These are phyloP conservation scores for Quercus gilva DNA, from an alignment of 306 rosid species.

Conservation along the genomic window DNA sequence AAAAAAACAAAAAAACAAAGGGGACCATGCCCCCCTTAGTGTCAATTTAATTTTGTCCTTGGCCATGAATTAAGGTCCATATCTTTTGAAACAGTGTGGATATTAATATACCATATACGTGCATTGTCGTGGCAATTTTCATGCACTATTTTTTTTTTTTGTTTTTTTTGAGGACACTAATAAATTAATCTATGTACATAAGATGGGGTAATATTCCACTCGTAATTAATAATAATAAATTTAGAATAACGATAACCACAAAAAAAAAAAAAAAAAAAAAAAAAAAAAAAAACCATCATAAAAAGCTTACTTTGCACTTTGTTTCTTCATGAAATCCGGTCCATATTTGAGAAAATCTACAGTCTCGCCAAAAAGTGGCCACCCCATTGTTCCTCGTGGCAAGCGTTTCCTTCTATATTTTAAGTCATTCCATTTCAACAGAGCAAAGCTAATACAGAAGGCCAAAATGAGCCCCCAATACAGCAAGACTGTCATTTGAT, in stretches of 20 bases:
- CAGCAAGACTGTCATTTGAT: constrained; percentile 35
- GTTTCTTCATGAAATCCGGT: constrained; percentile 64
- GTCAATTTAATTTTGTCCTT: too few relatives aligned
- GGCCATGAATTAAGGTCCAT: too few relatives aligned
- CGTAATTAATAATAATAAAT: background rate
- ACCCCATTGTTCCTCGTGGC: constrained; percentile 86
- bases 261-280: background rate
- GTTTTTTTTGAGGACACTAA: too few relatives aligned
- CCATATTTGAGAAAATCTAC: constrained; percentile 61
- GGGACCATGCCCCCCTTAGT: too few relatives aligned
- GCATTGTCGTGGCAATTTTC: too few relatives aligned
- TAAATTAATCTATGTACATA: background rate
- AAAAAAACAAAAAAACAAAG: too few relatives aligned
- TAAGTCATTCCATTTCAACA: constrained; percentile 58
- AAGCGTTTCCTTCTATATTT: constrained; percentile 50
- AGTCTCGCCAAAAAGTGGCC: constrained; percentile 79
- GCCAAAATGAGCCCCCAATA: constrained; percentile 25
- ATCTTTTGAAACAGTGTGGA: too few relatives aligned
- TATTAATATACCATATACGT: too few relatives aligned
- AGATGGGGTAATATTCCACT: background rate
- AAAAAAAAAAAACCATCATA: background rate
- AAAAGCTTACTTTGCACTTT: constrained; percentile 53
- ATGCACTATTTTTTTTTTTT: too few relatives aligned
- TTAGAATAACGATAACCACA: background rate
- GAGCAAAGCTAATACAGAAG: constrained; percentile 43